These are phyloP conservation scores for Achlya hypogyna DNA, from an alignment of 352 stramenopile genomes.

Conservation along the genomic window DNA sequence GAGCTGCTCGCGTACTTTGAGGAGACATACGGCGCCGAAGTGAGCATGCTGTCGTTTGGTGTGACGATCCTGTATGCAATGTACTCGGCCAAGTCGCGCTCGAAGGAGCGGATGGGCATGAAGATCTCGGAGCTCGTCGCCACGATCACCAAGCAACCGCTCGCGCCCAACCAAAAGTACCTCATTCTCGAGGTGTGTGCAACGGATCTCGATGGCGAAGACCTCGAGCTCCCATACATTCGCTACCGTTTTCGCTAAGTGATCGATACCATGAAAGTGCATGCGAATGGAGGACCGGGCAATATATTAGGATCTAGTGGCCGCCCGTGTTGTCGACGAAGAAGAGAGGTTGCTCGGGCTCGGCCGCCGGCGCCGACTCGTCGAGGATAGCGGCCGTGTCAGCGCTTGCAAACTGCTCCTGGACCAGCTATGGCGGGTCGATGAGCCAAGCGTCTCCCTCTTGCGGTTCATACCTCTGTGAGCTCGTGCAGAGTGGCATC, in stretches of 20 bases:
- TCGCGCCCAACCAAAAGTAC: constrained; percentile 93
- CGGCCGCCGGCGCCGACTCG: neutral
- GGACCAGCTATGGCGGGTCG: constrained; percentile 3
- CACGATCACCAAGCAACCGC: constrained; percentile 94
- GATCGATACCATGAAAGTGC: neutral
- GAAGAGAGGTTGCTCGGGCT: constrained; percentile 10
- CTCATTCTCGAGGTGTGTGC: constrained; percentile 94
- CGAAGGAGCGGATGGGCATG: constrained; percentile 94
- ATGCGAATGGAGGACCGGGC: neutral
- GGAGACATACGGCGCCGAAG: constrained; percentile 93
- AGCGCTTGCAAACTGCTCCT: neutral
- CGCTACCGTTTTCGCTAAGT: constrained; percentile 54
- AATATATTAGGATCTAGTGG: neutral
- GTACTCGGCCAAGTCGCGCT: constrained; percentile 81
- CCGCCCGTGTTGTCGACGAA: constrained; percentile 14
- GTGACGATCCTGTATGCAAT: constrained; percentile 86
- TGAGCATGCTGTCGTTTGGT: constrained; percentile 97
- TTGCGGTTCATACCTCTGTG: neutral
- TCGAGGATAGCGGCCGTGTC: neutral
- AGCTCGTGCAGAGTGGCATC: constrained; percentile 3
- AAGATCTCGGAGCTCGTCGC: constrained; percentile 93
- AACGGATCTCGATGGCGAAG: constrained; percentile 93
- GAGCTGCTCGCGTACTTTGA: constrained; percentile 95
- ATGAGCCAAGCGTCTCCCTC: too few relatives aligned
- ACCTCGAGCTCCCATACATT: constrained; percentile 95